Evolutionary conservation across 176 grass and related monocot genomes (phyloP), one percentile per base, ranked within the genome.

Genomic region (Carex scoparia): DNA sequence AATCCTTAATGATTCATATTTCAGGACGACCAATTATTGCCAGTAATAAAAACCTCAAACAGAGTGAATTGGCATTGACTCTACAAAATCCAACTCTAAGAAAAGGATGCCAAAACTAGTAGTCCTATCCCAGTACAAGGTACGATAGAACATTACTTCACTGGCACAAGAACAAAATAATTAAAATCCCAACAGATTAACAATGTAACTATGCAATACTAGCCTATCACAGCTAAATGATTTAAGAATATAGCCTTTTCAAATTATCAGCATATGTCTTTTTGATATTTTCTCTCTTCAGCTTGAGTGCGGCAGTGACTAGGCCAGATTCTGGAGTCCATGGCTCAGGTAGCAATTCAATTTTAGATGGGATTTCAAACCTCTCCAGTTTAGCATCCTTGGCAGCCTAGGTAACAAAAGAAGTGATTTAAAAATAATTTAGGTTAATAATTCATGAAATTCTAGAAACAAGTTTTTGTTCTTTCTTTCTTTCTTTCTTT

Each of bases 251-350:
- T 79, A 95, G 57, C 70, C 86, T 88, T 31, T 46, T 54, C 35
- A 95, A 90, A 32, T 94, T 87, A 18, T 88, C 65, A 15, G 88
- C 81, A 79, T 85, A 92, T 16, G 88, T 84, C 87, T 95, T 99
- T 83, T 49, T 99, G 67, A 99, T 89, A 70, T 65, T 73, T 57
- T 99, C 96, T 90, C 96, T 95, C 85, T 99, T 95, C 55, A 99
- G 85, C 81, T 99, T 95, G 55, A 99, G 87, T 53, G 96, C 96
- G 27, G 93, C 93, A 1, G 91, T 99, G 48, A 99, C 93, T 4
- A 99, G 88, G 7, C 97, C 90, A 0, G 97, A 89, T 66, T 99
- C 97, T 1, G 93, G 91, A 1, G 93, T 99, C 91, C 97, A 99
- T 84, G 90, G 85, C 82, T 96, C 93, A 0, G 88, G 14, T 59